A percentile compares a stretch with the other conserved stretches of the same genome.
Conservation (phyloP, 345 rosid genomes). For the Bruguiera parviflora region DNA sequence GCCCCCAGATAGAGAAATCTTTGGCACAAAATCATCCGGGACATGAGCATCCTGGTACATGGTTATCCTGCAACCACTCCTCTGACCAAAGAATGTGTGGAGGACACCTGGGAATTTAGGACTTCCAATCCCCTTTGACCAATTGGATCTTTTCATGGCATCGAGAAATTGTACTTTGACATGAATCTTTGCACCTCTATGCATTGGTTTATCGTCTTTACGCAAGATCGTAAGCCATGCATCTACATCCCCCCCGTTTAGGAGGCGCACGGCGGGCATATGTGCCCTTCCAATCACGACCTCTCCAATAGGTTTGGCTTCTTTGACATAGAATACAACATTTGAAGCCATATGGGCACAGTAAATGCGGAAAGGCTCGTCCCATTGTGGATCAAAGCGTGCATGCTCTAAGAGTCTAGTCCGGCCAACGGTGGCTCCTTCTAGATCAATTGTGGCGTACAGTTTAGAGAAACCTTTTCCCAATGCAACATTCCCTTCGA, state of each 20-base stretch:
- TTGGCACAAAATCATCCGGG: conserved; percentile 28
- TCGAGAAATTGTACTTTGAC: conserved; percentile 38
- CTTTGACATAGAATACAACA: conserved; percentile 43
- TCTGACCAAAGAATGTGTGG: conserved; percentile 41
- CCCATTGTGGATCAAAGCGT: conserved; percentile 30
- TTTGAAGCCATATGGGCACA: conserved; percentile 49
- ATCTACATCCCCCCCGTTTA: conserved; percentile 37
- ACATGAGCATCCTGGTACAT: conserved; percentile 63
- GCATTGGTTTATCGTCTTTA: conserved; percentile 21
- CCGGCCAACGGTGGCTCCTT: conserved; percentile 35
- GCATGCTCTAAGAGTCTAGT: conserved; percentile 30
- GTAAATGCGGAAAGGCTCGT: conserved; percentile 43
- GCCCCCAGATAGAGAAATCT: conserved; percentile 32
- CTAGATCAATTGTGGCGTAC: conserved; percentile 40
- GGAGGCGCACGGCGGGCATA: conserved; percentile 33
- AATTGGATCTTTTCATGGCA: conserved; percentile 24
- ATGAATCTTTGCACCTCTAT: conserved; percentile 35
- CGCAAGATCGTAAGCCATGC: conserved; percentile 36
- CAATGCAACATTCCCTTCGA: conserved; percentile 23
- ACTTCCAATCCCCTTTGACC: conserved; percentile 45
- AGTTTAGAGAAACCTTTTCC: conserved; percentile 33
- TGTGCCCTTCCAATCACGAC: conserved; percentile 41
- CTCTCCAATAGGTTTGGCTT: conserved; percentile 33
- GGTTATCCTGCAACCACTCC: conserved; percentile 42
- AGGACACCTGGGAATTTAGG: conserved; percentile 47